These are phyloP conservation scores for Pinguiococcus pyrenoidosus DNA, from an alignment of 108 stramenopile species.

Conservation along the genomic window DNA sequence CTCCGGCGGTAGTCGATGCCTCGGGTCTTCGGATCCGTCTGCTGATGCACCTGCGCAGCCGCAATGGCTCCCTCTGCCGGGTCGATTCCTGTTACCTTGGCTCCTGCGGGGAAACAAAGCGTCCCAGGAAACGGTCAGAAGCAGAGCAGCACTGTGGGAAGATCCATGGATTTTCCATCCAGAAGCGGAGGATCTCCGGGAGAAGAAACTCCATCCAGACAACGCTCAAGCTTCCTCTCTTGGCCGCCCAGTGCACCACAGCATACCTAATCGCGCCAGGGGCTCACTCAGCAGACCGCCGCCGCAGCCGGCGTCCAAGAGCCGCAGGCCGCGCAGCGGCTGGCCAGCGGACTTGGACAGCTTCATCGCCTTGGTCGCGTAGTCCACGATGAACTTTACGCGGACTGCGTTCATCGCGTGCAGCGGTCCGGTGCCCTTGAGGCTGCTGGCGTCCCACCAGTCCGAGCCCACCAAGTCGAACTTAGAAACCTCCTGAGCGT, in stretches of 20 bases:
- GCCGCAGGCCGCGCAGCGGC: slow-evolving; percentile 30
- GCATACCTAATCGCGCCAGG: too few species aligned
- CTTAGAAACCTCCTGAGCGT: not conserved
- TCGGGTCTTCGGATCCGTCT: slow-evolving; percentile 9
- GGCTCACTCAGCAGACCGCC: slow-evolving; percentile 76
- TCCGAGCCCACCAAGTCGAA: slow-evolving; percentile 1
- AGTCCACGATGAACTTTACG: slow-evolving; percentile 16
- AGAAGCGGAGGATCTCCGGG: not conserved
- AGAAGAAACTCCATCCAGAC: not conserved
- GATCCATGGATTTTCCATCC: too few species aligned
- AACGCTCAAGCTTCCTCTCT: too few species aligned
- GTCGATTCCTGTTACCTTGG: slow-evolving; percentile 64
- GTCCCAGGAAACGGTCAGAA: too few species aligned
- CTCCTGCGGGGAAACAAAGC: too few species aligned
- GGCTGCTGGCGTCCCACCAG: slow-evolving; percentile 25
- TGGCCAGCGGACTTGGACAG: slow-evolving; percentile 1
- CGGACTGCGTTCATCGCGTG: slow-evolving; percentile 32
- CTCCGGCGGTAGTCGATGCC: slow-evolving; percentile 8
- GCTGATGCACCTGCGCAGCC: slow-evolving; percentile 20
- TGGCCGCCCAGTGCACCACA: too few species aligned
- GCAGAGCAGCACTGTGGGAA: too few species aligned
- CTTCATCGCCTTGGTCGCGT: not conserved
- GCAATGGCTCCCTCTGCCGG: slow-evolving; percentile 36
- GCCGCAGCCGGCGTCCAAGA: slow-evolving; percentile 78
- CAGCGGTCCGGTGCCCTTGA: slow-evolving; percentile 23